Evolutionary conservation across 768 basidiomycete species (phyloP).

Genomic region (Phanerodontia chrysosporium): DNA sequence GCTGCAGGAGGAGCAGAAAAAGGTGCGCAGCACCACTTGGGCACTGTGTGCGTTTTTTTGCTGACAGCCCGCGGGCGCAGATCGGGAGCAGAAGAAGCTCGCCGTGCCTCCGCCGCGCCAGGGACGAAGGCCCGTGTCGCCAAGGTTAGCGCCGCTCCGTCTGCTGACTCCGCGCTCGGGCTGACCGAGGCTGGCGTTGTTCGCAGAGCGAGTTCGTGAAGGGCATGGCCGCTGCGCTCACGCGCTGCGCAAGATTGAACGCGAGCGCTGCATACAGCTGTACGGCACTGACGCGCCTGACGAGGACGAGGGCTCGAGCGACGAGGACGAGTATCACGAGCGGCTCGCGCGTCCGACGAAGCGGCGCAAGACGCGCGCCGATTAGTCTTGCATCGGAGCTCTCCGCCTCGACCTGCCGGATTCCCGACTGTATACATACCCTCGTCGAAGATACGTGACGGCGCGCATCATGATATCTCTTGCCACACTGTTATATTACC

Average conservation of each 20-base stretch:
- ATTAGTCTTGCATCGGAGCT: not conserved
- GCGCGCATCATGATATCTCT: not conserved
- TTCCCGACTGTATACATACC: not conserved
- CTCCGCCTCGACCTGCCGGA: not conserved
- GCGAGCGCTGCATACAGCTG: slow-evolving; percentile 42
- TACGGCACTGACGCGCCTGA: slow-evolving; percentile 36
- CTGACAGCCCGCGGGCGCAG: slow-evolving; percentile 31
- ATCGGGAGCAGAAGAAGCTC: slow-evolving; percentile 60
- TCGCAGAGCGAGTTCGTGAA: slow-evolving; percentile 66
- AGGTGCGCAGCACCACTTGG: slow-evolving; percentile 45
- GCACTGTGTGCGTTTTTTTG: too few species aligned
- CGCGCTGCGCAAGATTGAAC: slow-evolving; percentile 59
- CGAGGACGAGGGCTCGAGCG: slow-evolving; percentile 44
- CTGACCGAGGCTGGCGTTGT: not conserved
- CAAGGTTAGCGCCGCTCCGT: slow-evolving; percentile 46
- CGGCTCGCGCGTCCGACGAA: slow-evolving; percentile 23
- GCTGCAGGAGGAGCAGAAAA: slow-evolving; percentile 63
- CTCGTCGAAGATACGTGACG: not conserved
- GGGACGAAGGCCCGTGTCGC: slow-evolving; percentile 48
- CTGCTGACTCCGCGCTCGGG: not conserved
- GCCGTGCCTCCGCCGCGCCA: slow-evolving; percentile 36
- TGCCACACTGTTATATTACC: not conserved
- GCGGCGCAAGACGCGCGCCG: slow-evolving; percentile 15
- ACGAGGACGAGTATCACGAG: slow-evolving; percentile 51
- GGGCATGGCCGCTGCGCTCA: slow-evolving; percentile 52